A percentile compares a stretch with the other conserved stretches of the same genome.
Evolutionary conservation across 1,139 yeast genomes (phyloP).

Genomic region (Protomyces lactucae-debilis): DNA sequence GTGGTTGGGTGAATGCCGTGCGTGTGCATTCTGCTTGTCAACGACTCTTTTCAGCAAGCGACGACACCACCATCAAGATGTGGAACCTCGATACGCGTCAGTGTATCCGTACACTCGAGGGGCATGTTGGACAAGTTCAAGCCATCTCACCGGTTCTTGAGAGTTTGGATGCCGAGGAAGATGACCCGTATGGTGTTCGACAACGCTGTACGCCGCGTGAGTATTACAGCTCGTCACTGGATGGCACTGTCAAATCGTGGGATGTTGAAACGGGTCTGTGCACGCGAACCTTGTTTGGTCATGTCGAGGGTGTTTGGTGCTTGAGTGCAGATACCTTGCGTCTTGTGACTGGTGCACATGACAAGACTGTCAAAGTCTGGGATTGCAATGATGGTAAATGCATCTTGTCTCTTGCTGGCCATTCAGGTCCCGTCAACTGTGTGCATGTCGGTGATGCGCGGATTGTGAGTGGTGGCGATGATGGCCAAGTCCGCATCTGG

Average conservation of each 20-base stretch:
- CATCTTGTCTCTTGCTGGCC: conserved; percentile 91
- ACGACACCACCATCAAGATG: conserved; percentile 87
- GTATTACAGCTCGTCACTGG: conserved; percentile 27
- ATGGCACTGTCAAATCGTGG: conserved; percentile 60
- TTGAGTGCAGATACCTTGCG: conserved; percentile 91
- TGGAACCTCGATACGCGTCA: conserved; percentile 84
- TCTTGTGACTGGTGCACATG: conserved; percentile 92
- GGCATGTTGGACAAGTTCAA: conserved; percentile 46
- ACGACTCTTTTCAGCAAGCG: conserved; percentile 80
- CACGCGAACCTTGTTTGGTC: conserved; percentile 82
- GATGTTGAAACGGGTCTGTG: conserved; percentile 62
- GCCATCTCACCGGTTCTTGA: conserved; percentile 24
- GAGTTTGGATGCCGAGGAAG: conserved; percentile 14
- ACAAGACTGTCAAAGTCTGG: conserved; percentile 98
- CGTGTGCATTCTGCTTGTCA: conserved; percentile 74
- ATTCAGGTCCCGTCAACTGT: conserved; percentile 78
- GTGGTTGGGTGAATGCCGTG: conserved; percentile 87
- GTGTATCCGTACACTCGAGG: conserved; percentile 72
- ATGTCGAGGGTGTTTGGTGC: conserved; percentile 96
- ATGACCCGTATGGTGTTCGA: conserved; percentile 13
- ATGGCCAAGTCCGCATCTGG: conserved; percentile 26
- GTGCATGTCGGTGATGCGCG: conserved; percentile 52
- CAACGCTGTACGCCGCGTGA: conserved; percentile 12
- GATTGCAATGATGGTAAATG: conserved; percentile 83
- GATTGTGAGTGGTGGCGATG: conserved; percentile 27